Base-by-base conservation (phyloP, 441 rosid genomes). In the Rhodomyrtus psidioides region DNA sequence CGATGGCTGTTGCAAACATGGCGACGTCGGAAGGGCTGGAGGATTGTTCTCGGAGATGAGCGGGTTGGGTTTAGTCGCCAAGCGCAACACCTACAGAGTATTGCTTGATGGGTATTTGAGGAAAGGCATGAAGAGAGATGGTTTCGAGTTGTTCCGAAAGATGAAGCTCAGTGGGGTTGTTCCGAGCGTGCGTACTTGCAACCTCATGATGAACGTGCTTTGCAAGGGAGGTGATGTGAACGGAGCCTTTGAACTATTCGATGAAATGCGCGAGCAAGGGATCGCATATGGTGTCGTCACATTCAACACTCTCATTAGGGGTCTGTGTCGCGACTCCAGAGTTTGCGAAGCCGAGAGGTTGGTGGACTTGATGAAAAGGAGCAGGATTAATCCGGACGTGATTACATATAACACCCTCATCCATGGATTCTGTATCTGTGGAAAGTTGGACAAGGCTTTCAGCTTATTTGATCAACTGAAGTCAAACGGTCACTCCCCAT, bases 1-100 rank as follows among this genome's bases (percentile, higher is more conserved):
- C 86, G 94, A 96, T 90, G 99, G 98, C 81, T 93, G 92, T 75
- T 94, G 97, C 85, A 96, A 94, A 90, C 91, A 84, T 83, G 96
- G 96, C 12, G 93, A 94, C 81, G 83, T 93, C 81, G 88, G 86
- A 75, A 91, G 90, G 90, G 98, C 90, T 0, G 91, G 90, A 83
- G 86, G 12, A 85, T 89, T 96, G 89, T 95, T 95, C 86, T 65
- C 16, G 24, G 87, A 91, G 39, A 94, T 94, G 94, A 92, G 51
- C 85, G 89, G 85, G 85, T 8, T 92, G 46, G 96, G 98, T 58
- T 91, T 95, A 91, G 94, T 89, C 30, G 93, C 96, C 83, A 95
- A 94, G 86, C 94, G 92, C 82, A 91, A 93, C 83, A 96, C 96
- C 79, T 96, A 92, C 85, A 92, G 97, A 1, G 97, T 91, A 83